Base-by-base conservation (phyloP, 1,139 yeast genomes). In the Hemisphaericaspora xylofermentans region DNA sequence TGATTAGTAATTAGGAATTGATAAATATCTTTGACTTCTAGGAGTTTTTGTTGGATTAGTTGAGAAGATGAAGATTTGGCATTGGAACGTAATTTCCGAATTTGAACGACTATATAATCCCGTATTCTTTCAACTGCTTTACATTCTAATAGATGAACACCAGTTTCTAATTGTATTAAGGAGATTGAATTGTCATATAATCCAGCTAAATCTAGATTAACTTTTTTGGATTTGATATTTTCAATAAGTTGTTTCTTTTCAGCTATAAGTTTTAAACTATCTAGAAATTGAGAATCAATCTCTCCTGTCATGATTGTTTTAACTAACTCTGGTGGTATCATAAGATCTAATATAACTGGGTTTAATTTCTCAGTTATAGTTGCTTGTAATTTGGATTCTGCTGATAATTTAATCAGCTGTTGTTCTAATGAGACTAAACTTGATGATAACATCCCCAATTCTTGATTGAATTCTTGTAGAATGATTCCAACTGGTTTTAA, bases 111-210 rank as follows among this genome's bases (percentile, higher is more conserved):
- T 26, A 88, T 62, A 52, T 66, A 83, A 56, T 84, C 88, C 42
- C 95, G 74, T 6, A 88, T 80, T 41, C 95, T 71, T 56, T 89
- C 97, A 1, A 87, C 63, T 1, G 82, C 75, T 56, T 79, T 82
- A 31, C 61, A 58, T 19, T 68, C 73, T 41, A 80, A 61, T 33
- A 73, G 53, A 6, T 67, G 64, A 14, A 84, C 52, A 1, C 74
- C 68, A 3, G 57, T 45, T 37, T 61, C 53, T 35, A 77, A 54
- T 43, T 74, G 71, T 2, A 48, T 45, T 26, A 75, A 58, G 32
- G 67, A 73, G 43, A 41, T 56, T 17, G 63, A 66, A 54, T 50
- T 74, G 28, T 53, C 51, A 47, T 68, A 69, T 21, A 24, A 10
- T 8, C 33, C 35, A 10, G 27, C 28, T 27, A 52, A 33, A 2